These are phyloP conservation scores for Colletotrichum australisinense DNA, from an alignment of 2,329 filamentous ascomycete genomes.

Conservation along the genomic window DNA sequence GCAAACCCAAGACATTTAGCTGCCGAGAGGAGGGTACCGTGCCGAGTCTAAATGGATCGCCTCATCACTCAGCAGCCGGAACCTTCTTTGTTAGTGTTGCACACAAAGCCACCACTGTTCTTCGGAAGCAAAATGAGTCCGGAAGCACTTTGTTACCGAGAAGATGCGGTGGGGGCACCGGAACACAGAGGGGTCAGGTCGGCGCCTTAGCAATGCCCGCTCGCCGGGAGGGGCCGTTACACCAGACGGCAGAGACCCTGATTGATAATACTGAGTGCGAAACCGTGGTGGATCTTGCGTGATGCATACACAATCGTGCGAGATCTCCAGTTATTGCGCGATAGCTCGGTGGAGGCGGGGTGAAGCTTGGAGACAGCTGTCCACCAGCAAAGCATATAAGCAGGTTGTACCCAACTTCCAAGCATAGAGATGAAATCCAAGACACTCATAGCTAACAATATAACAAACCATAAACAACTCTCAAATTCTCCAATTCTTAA, in stretches of 20 bases:
- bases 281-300: slow-evolving; percentile 12
- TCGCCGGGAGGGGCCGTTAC: not conserved
- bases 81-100: not conserved
- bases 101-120: not conserved
- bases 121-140: not conserved
- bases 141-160: not conserved
- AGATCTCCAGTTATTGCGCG: slow-evolving; percentile 23
- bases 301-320: slow-evolving; percentile 7
- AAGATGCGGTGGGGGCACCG: not conserved
- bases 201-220: not conserved
- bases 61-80: not conserved
- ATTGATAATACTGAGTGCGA: not conserved
- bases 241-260: not conserved
- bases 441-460: not conserved
- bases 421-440: not conserved
- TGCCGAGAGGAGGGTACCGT: not conserved
- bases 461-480: not conserved
- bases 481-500: too few relatives aligned
- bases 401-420: too few relatives aligned
- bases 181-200: not conserved
- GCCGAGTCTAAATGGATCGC: not conserved
- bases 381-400: slow-evolving; percentile 7
- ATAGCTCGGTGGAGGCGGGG: slow-evolving; percentile 15
- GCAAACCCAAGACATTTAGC: not conserved
- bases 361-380: not conserved